Percentiles rank a stretch among this genome's conserved stretches.
These are phyloP conservation scores for Elsinoe necatrix DNA, from an alignment of 2,329 filamentous ascomycete species.

Conservation along the genomic window DNA sequence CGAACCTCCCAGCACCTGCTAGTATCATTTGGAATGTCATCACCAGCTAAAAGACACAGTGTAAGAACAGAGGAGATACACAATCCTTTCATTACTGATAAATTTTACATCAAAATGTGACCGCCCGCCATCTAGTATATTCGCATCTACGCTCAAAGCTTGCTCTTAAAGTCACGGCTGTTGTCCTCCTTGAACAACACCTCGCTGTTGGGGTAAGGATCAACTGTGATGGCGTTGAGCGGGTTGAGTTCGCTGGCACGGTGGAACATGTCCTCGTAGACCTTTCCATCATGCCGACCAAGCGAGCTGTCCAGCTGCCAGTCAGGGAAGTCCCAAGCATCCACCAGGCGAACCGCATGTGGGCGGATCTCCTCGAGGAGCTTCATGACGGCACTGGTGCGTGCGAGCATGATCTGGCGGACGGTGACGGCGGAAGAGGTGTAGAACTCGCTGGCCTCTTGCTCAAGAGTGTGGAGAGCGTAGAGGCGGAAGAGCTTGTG, in stretches of 20 bases:
- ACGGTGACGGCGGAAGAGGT: slow-evolving; percentile 59
- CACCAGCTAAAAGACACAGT: not conserved
- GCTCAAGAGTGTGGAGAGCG: slow-evolving; percentile 58
- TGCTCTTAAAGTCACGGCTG: slow-evolving; percentile 39
- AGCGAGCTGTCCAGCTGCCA: slow-evolving; percentile 67
- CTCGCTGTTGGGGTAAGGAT: slow-evolving; percentile 59
- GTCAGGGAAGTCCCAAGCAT: slow-evolving; percentile 68
- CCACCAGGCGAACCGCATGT: slow-evolving; percentile 62
- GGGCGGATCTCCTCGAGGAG: slow-evolving; percentile 64
- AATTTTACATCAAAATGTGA: not conserved
- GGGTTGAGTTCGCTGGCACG: slow-evolving; percentile 65
- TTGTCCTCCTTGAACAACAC: slow-evolving; percentile 55
- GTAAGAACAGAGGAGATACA: not conserved
- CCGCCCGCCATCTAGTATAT: not conserved
- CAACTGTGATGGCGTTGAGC: slow-evolving; percentile 61
- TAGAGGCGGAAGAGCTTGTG: slow-evolving; percentile 60
- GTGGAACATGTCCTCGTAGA: slow-evolving; percentile 70
- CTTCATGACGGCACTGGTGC: slow-evolving; percentile 59
- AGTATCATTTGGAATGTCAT: too few species aligned
- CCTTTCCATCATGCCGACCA: slow-evolving; percentile 62
- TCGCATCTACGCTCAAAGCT: slow-evolving; percentile 33
- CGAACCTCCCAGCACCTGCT: too few species aligned
- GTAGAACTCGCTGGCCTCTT: slow-evolving; percentile 65
- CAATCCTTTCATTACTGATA: not conserved
- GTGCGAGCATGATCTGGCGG: slow-evolving; percentile 61